Base-by-base conservation (phyloP, 768 basidiomycete species). In the Tricholoma bakamatsutake region DNA sequence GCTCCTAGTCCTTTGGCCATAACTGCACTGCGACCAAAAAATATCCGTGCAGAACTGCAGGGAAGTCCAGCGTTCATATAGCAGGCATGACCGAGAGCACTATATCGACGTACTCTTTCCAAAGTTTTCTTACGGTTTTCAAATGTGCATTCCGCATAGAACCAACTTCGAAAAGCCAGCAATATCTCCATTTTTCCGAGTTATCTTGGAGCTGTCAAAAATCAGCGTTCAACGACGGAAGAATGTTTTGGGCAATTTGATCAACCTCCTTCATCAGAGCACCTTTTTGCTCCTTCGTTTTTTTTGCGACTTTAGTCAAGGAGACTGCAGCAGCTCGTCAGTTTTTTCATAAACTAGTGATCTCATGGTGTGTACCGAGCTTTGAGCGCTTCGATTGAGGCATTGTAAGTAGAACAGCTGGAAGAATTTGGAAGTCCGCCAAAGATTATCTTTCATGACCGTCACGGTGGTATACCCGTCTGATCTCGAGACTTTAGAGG, bases 1-100 rank as follows among this genome's bases (percentile, higher is more conserved):
- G 83, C 82, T 4, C 97, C 97, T 13, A 99, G 79, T 40, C 93
- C 96, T 69, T 96, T 98, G 24, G 93, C 91, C 91, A 99, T 96
- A 27, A 99, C 92, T 9, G 87, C 83, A 45, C 83, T 81, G 64
- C 85, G 80, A 13, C 89, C 91, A 74, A 95, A 92, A 70, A 93
- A 95, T 72, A 96, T 83, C 62, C 93, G 84, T 53, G 91, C 93
- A 58, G 92, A 84, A 59, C 92, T 93, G 57, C 39, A 49, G 46
- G 21, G 53, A 6, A 17, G 39, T 40, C 34, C 15, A 42, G 50
- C 55, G 50, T 45, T 46, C 21, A 30, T n/a, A 13, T 30, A 48
- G 46, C 31, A 48, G 46, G 31, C 2, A 54, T 39, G 43, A 42
- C 50, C 54, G 39, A 21, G 43, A 54, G 24, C 1, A 52, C 9